These are phyloP conservation scores for Gliomastix tumulicola DNA, from an alignment of 2,329 filamentous ascomycete species.

Conservation along the genomic window DNA sequence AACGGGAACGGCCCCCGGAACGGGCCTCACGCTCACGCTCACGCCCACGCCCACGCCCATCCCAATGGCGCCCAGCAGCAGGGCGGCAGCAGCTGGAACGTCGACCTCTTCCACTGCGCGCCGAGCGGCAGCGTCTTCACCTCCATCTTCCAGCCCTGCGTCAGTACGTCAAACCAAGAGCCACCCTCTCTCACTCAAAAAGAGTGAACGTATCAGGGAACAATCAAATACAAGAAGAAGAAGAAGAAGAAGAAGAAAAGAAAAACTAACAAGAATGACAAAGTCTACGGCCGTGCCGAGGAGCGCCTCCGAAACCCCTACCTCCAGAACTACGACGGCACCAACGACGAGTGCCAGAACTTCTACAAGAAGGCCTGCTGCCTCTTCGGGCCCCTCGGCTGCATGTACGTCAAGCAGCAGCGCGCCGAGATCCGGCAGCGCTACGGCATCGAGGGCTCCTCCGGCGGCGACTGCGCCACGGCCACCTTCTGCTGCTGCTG, in stretches of 20 bases:
- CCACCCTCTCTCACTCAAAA: too few relatives aligned
- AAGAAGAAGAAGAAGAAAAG: too few relatives aligned
- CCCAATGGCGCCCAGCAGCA: not conserved
- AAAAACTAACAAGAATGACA: too few relatives aligned
- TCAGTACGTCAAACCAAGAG: slow-evolving; percentile 36
- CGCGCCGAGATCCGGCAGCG: slow-evolving; percentile 44
- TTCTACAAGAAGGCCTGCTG: not conserved
- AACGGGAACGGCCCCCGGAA: too few relatives aligned
- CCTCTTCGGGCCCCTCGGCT: not conserved
- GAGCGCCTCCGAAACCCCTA: slow-evolving; percentile 36
- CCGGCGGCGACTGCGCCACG: slow-evolving; percentile 41
- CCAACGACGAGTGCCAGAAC: slow-evolving; percentile 33
- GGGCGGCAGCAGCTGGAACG: not conserved
- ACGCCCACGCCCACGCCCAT: too few relatives aligned
- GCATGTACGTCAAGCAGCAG: slow-evolving; percentile 39
- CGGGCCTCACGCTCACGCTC: too few relatives aligned
- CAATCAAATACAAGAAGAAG: too few relatives aligned
- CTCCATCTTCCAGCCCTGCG: slow-evolving; percentile 29
- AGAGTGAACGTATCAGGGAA: too few relatives aligned
- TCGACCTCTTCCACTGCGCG: slow-evolving; percentile 27
- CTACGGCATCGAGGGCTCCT: slow-evolving; percentile 44
- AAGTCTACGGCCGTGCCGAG: slow-evolving; percentile 35
- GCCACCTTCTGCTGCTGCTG: slow-evolving; percentile 51
- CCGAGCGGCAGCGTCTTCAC: slow-evolving; percentile 28
- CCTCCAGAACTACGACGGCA: slow-evolving; percentile 25